Evolutionary conservation across 2,329 filamentous ascomycete species (phyloP).

Genomic region (Stylonectria norvegica): DNA sequence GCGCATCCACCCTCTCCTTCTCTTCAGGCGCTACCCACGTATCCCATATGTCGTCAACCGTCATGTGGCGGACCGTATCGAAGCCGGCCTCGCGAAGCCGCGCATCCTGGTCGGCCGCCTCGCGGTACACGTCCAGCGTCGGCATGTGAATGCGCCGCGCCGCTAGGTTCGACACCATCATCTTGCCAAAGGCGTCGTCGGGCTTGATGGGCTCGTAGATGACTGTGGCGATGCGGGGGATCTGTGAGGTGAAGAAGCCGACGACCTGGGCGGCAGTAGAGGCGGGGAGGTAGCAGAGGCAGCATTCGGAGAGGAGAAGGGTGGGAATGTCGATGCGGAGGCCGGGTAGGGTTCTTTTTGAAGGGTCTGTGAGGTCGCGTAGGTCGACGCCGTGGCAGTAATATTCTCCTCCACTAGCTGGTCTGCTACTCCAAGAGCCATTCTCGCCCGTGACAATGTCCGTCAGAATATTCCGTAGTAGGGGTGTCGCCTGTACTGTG

Average conservation of each 20-base stretch:
- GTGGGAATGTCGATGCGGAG: conserved; percentile 65
- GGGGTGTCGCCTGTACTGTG: conserved; percentile 46
- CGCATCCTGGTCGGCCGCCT: conserved; percentile 63
- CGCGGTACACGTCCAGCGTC: conserved; percentile 70
- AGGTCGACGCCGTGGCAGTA: conserved; percentile 68
- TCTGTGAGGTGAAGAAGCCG: conserved; percentile 56
- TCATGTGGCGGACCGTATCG: conserved; percentile 37
- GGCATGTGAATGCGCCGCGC: conserved; percentile 79
- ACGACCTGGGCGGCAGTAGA: conserved; percentile 62
- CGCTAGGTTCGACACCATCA: conserved; percentile 88
- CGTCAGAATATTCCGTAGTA: conserved; percentile 38
- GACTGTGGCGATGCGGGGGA: conserved; percentile 55
- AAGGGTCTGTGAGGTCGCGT: conserved; percentile 46
- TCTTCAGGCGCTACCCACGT: conserved; percentile 68
- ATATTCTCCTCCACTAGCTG: conserved; percentile 42
- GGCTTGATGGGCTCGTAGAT: conserved; percentile 89
- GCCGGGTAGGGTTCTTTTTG: conserved; percentile 31
- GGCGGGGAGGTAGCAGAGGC: conserved; percentile 79
- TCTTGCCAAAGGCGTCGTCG: conserved; percentile 79
- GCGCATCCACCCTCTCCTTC: conserved; percentile 70
- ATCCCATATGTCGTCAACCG: conserved; percentile 64
- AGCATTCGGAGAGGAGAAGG: conserved; percentile 89
- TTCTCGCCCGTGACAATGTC: conserved; percentile 29
- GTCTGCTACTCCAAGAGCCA: conserved; percentile 42
- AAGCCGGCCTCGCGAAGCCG: conserved; percentile 69